A percentile compares a stretch with the other conserved stretches of the same genome.
phyloP scores from a whole-genome alignment of 306 rosid genomes.

The Nissolia schottii region DNA sequence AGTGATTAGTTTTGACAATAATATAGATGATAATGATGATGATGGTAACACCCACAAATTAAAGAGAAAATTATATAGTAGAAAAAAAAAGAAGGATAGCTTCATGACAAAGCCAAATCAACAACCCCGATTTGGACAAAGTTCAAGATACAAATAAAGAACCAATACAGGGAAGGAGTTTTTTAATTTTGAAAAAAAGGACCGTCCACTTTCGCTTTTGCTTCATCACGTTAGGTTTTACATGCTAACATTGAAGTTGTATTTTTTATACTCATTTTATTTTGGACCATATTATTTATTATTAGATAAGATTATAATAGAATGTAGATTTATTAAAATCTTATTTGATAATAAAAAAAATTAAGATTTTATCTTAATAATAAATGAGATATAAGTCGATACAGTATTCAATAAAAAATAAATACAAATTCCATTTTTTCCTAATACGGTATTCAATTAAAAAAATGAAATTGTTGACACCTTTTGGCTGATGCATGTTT shows the following conservation, averaged over 20 bases:
- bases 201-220: constrained; percentile 30
- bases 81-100: constrained; percentile 23
- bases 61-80: neutral
- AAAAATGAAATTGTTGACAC: neutral
- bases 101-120: constrained; percentile 59
- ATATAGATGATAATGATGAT: no score
- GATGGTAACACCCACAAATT: constrained; percentile 13
- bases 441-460: constrained; percentile 21
- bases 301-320: no score
- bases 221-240: constrained; percentile 25
- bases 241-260: neutral
- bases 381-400: no score
- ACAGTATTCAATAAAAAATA: no score
- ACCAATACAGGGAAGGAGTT: neutral
- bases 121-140: constrained; percentile 49
- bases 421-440: no score
- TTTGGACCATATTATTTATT: no score
- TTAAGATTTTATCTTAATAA: no score
- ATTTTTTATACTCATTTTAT: no score
- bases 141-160: neutral
- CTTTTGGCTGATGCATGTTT: constrained; percentile 37
- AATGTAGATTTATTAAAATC: no score
- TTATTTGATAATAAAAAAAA: no score
- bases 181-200: neutral
- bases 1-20: constrained; percentile 8